A percentile compares a stretch with the other conserved stretches of the same genome.
Evolutionary conservation across 2,329 filamentous ascomycete species (phyloP).

Genomic region (Leptosphaerulina australis): DNA sequence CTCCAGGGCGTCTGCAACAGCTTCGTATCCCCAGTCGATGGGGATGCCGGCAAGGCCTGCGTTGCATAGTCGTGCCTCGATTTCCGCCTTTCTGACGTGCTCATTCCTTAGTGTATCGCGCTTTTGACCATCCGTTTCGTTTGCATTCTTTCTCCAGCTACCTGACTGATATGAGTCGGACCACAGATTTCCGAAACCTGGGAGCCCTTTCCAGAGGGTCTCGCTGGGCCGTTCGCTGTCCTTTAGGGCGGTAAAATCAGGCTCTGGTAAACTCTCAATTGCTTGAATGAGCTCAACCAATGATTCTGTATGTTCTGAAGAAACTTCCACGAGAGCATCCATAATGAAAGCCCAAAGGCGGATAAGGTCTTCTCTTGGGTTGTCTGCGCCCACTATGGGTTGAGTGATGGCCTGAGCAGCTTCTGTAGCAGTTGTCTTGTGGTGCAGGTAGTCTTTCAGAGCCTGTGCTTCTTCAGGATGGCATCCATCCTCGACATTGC

Average conservation of each 20-base stretch:
- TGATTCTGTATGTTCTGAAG: not conserved
- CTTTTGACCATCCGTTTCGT: not conserved
- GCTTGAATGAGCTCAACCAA: slow-evolving; percentile 10
- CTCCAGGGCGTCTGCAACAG: slow-evolving; percentile 12
- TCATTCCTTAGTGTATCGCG: not conserved
- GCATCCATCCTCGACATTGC: slow-evolving; percentile 11
- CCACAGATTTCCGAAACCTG: slow-evolving; percentile 12
- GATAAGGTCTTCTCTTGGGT: not conserved
- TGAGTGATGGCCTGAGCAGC: slow-evolving; percentile 17
- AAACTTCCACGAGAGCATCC: slow-evolving; percentile 16
- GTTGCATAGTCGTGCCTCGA: slow-evolving; percentile 7
- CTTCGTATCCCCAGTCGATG: slow-evolving; percentile 15
- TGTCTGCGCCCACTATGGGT: not conserved
- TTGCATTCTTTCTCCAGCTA: not conserved
- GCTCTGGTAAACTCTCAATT: slow-evolving; percentile 7
- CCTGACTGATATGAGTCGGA: slow-evolving; percentile 4
- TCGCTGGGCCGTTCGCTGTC: not conserved
- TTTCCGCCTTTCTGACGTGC: slow-evolving; percentile 5
- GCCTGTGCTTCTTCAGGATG: slow-evolving; percentile 18
- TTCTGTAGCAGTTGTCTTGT: slow-evolving; percentile 2
- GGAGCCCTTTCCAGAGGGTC: slow-evolving; percentile 6
- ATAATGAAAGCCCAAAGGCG: slow-evolving; percentile 8
- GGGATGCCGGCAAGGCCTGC: slow-evolving; percentile 7
- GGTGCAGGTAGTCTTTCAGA: slow-evolving; percentile 14
- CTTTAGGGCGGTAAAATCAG: not conserved